A percentile compares a stretch with the other conserved stretches of the same genome.
Conservation (phyloP, 805 yeast species). For the Starmerella gropengiesseri region DNA sequence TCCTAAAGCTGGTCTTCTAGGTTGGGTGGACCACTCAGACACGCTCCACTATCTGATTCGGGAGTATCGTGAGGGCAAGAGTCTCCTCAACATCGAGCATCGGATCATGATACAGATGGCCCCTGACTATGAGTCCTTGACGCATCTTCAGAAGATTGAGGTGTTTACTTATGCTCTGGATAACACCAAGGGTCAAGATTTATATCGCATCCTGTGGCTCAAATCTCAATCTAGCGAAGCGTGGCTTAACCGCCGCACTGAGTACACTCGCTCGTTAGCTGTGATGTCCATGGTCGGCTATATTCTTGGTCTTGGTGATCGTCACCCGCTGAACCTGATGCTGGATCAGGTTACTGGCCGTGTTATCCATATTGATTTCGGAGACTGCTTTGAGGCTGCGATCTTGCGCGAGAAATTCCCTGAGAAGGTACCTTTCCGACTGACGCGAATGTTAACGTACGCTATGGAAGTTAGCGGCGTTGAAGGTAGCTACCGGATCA, state of each 20-base stretch:
- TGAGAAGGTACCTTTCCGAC: slow-evolving; percentile 93
- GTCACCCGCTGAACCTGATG: slow-evolving; percentile 97
- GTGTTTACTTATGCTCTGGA: slow-evolving; percentile 93
- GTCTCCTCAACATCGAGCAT: slow-evolving; percentile 83
- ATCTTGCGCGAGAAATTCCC: slow-evolving; percentile 93
- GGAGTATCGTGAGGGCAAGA: slow-evolving; percentile 86
- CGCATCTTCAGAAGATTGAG: slow-evolving; percentile 84
- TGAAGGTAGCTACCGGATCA: slow-evolving; percentile 92
- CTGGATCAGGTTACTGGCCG: slow-evolving; percentile 89
- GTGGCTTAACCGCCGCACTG: slow-evolving; percentile 94
- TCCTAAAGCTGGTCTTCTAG: slow-evolving; percentile 90
- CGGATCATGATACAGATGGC: slow-evolving; percentile 97
- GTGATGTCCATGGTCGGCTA: slow-evolving; percentile 99
- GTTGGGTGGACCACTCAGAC: slow-evolving; percentile 97
- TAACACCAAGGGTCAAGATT: slow-evolving; percentile 90
- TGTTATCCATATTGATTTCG: slow-evolving; percentile 94
- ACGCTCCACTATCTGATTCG: slow-evolving; percentile 88
- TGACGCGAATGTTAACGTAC: slow-evolving; percentile 91
- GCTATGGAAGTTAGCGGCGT: slow-evolving; percentile 99
- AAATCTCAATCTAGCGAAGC: slow-evolving; percentile 93
- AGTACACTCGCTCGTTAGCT: slow-evolving; percentile 89
- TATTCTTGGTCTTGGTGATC: slow-evolving; percentile 89
- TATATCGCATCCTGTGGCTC: slow-evolving; percentile 91
- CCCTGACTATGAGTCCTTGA: slow-evolving; percentile 84
- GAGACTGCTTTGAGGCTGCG: slow-evolving; percentile 98